Percentiles rank a stretch among this genome's conserved stretches.
Evolutionary conservation across 805 yeast species (phyloP).

Genomic region (Tetrapisispora phaffii): DNA sequence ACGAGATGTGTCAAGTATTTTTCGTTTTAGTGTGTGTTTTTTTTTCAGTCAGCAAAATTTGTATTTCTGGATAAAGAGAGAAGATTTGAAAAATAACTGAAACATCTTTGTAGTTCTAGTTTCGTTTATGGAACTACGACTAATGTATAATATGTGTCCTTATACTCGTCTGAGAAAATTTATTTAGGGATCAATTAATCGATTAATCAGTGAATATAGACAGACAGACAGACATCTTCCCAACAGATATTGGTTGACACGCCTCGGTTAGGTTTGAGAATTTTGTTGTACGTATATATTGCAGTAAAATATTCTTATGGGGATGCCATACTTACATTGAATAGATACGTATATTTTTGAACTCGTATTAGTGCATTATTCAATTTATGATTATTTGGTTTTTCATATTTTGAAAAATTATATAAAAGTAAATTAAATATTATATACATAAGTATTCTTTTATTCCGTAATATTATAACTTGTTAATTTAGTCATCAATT

Average conservation of each 20-base stretch:
- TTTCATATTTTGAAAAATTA: no score
- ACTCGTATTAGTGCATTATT: not conserved
- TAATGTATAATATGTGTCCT: no score
- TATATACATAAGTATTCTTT: not conserved
- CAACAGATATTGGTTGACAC: not conserved
- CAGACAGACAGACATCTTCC: not conserved
- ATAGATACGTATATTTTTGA: not conserved
- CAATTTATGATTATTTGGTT: not conserved
- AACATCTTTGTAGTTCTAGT: not conserved
- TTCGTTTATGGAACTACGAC: not conserved
- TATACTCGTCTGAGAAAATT: no score
- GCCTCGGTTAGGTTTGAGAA: not conserved
- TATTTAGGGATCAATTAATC: no score
- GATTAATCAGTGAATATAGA: no score
- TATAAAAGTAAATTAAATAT: not conserved
- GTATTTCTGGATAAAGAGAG: not conserved
- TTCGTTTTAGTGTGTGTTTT: not conserved
- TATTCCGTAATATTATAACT: not conserved
- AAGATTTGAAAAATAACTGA: no score
- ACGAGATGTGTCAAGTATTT: slow-evolving; percentile 1
- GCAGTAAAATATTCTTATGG: not conserved
- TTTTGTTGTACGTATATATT: no score
- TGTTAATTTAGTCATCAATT: no score
- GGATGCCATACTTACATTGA: not conserved
- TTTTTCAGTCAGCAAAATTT: not conserved